These are phyloP conservation scores for Fusarium keratoplasticum DNA, from an alignment of 2,329 filamentous ascomycete species.

Conservation along the genomic window DNA sequence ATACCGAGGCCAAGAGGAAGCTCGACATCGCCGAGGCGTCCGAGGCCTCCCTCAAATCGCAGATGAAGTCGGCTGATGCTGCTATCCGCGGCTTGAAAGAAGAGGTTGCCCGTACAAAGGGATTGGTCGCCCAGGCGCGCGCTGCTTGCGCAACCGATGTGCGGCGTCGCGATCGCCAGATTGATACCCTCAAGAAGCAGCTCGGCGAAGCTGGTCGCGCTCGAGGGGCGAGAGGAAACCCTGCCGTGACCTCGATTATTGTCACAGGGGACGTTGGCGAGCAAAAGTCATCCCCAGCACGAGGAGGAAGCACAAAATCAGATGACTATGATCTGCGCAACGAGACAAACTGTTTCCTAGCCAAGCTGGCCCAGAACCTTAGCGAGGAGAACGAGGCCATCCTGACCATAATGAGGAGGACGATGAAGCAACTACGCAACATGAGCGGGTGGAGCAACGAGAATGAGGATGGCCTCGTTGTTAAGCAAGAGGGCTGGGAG, in stretches of 20 bases:
- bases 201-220: conserved; percentile 77
- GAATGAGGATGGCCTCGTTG: conserved; percentile 46
- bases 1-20: conserved; percentile 66
- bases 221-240: conserved; percentile 66
- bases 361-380: conserved; percentile 82
- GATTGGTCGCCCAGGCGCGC: conserved; percentile 83
- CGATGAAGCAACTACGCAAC: conserved; percentile 77
- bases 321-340: conserved; percentile 77
- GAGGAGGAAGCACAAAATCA: conserved; percentile 37
- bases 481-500: conserved; percentile 59
- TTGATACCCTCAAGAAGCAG: conserved; percentile 89
- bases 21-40: conserved; percentile 73
- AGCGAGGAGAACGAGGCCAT: conserved; percentile 93
- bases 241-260: conserved; percentile 67
- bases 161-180: conserved; percentile 88
- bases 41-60: conserved; percentile 75
- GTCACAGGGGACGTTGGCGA: conserved; percentile 67
- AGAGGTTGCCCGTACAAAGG: conserved; percentile 82
- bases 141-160: conserved; percentile 91
- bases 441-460: conserved; percentile 69
- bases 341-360: conserved; percentile 93
- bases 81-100: conserved; percentile 83
- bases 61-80: conserved; percentile 79
- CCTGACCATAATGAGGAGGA: conserved; percentile 76
- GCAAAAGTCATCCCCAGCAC: conserved; percentile 54